Percentiles rank a stretch among this genome's conserved stretches.
phyloP scores from a whole-genome alignment of 352 stramenopile species.

The Phytophthora multivora region DNA sequence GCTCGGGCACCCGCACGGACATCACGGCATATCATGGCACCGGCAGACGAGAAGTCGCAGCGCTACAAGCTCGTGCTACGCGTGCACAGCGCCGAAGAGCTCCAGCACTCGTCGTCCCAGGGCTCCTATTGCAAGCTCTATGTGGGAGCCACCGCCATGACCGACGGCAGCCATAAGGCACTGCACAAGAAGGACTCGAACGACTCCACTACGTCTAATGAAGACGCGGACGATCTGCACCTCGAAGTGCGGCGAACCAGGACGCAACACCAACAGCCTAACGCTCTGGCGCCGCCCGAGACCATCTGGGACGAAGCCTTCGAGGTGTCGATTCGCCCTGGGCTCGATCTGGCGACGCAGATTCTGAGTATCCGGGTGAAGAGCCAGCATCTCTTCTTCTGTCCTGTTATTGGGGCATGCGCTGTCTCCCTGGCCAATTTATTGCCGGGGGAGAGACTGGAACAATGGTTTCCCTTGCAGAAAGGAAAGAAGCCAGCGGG shows the following conservation, averaged over 20 bases:
- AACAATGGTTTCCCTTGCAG: conserved; percentile 62
- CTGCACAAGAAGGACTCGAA: conserved; percentile 42
- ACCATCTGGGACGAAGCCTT: conserved; percentile 70
- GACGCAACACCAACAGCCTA: conserved; percentile 41
- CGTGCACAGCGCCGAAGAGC: conserved; percentile 55
- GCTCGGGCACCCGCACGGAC: neutral
- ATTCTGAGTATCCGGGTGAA: conserved; percentile 71
- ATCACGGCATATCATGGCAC: conserved; percentile 8
- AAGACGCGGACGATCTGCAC: conserved; percentile 29
- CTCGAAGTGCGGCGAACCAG: conserved; percentile 59
- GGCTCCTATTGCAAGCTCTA: conserved; percentile 77
- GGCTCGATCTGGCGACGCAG: conserved; percentile 32
- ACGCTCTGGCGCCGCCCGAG: conserved; percentile 34
- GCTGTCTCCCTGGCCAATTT: conserved; percentile 61
- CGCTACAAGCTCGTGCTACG: conserved; percentile 57
- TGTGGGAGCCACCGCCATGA: conserved; percentile 50
- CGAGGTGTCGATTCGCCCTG: conserved; percentile 40
- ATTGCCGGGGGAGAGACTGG: conserved; percentile 37
- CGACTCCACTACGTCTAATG: conserved; percentile 19
- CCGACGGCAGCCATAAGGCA: conserved; percentile 48
- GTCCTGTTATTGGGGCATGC: conserved; percentile 52
- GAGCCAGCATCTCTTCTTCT: conserved; percentile 69
- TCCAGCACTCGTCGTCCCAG: conserved; percentile 56
- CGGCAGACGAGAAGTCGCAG: conserved; percentile 5
- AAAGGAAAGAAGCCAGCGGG: conserved; percentile 57